Evolutionary conservation across 306 rosid species (phyloP).

Genomic region (Cucurbita ficifolia): DNA sequence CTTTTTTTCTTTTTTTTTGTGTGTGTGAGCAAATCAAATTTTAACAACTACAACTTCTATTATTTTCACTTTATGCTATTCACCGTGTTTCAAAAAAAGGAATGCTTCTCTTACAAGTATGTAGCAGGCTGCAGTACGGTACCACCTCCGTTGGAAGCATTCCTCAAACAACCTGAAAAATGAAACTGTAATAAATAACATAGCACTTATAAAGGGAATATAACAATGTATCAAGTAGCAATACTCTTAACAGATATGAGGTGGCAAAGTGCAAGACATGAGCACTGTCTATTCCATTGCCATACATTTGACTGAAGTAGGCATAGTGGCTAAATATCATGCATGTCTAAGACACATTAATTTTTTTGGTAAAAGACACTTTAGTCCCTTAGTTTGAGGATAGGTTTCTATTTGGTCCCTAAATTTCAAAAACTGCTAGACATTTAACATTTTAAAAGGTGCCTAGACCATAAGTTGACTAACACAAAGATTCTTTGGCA

Average conservation of each 20-base stretch:
- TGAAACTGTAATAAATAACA: not conserved
- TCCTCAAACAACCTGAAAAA: conserved; percentile 83
- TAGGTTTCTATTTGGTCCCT: not conserved
- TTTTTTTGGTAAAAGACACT: not conserved
- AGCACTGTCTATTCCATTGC: not conserved
- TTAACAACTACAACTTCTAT: not conserved
- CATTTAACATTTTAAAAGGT: no score
- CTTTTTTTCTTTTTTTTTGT: not conserved
- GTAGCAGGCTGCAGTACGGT: conserved; percentile 92
- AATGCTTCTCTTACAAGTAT: conserved; percentile 59
- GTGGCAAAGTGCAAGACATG: not conserved
- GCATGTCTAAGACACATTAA: not conserved
- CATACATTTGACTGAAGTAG: not conserved
- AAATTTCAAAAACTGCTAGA: not conserved
- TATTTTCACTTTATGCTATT: conserved; percentile 2
- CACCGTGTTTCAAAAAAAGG: not conserved
- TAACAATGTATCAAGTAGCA: not conserved
- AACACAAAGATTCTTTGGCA: no score
- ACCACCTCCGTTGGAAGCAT: conserved; percentile 98
- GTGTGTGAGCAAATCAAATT: not conserved
- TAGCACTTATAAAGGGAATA: not conserved
- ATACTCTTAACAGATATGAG: not conserved
- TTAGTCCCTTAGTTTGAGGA: not conserved
- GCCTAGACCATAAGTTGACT: no score
- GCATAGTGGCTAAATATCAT: not conserved